Evolutionary conservation across 306 rosid species (phyloP).

Genomic region (Datisca glomerata): DNA sequence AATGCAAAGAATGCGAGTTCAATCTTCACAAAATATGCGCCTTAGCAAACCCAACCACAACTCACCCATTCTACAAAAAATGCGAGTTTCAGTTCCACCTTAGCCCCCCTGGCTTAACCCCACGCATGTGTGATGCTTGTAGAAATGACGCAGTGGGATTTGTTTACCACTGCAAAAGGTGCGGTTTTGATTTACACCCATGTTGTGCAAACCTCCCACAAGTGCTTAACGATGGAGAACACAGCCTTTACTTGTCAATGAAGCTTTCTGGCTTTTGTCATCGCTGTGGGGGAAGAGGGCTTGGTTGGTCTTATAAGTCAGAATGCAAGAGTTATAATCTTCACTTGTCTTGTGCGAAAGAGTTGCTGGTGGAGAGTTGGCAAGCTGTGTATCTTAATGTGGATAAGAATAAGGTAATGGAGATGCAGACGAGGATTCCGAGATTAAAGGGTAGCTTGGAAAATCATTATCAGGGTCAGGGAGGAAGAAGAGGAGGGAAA

Average conservation of each 20-base stretch:
- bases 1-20: slow-evolving; percentile 29
- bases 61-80: slow-evolving; percentile 31
- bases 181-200: slow-evolving; percentile 46
- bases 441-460: slow-evolving; percentile 30
- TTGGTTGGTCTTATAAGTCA: slow-evolving; percentile 40
- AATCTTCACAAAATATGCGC: slow-evolving; percentile 37
- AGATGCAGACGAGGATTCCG: slow-evolving; percentile 38
- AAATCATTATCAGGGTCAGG: slow-evolving; percentile 7
- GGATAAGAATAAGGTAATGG: slow-evolving; percentile 34
- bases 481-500: slow-evolving; percentile 7
- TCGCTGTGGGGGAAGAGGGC: slow-evolving; percentile 35
- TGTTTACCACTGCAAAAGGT: slow-evolving; percentile 37
- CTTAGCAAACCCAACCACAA: slow-evolving; percentile 13
- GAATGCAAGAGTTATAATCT: slow-evolving; percentile 33
- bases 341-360: slow-evolving; percentile 44
- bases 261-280: slow-evolving; percentile 32
- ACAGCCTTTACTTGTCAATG: slow-evolving; percentile 22
- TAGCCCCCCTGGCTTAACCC: slow-evolving; percentile 18
- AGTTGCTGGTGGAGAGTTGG: slow-evolving; percentile 46
- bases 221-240: slow-evolving; percentile 34
- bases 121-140: slow-evolving; percentile 37
- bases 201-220: slow-evolving; percentile 45
- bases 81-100: slow-evolving; percentile 31
- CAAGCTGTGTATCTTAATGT: slow-evolving; percentile 32
- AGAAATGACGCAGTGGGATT: slow-evolving; percentile 30